Evolutionary conservation across 192 early-diverging fungal genomes (phyloP), one percentile per base, ranked within the genome.

Genomic region (Coemansia sp.): DNA sequence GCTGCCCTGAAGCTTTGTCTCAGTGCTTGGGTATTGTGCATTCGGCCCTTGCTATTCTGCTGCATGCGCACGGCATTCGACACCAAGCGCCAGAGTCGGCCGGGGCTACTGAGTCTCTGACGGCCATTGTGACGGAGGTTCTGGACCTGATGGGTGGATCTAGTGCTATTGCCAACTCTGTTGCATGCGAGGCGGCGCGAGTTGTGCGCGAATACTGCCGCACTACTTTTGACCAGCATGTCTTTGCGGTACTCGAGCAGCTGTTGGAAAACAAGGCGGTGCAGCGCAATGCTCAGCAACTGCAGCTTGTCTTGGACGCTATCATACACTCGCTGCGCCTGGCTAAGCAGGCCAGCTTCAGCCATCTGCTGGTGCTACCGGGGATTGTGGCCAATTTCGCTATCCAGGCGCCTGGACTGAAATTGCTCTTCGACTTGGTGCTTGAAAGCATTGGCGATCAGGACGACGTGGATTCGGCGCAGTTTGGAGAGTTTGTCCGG

Each of bases 201-300:
- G 62, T 73, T 2, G 66, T 66, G 8, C 70, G 76, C 20, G 76
- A 78, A 59, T 61, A 59, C 62, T 68, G 75, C 52, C 56, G 42
- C 11, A 25, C 21, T 11, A 57, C 37, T 1, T 66, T 66, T 64
- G 63, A 65, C 38, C 26, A n/a, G 18, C 23, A 33, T 2, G 60
- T 38, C 3, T 34, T 66, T 3, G 21, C 41, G 5, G 62, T 53
- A 11, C 58, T 78, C 26, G 37, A 58, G 20, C 20, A 21, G 14
- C 60, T 78, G 6, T 35, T 78, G 20, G 62, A 58, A 14, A 64
- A 56, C 20, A 31, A 16, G 25, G 43, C 37, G 0, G 65, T 67
- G 6, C 69, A 71, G 35, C 56, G 60, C 7, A 66, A 67, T 28
- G 34, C 66, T 3, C 70, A 65, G 64, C 55, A 73, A 1, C 55